Percentiles rank a stretch among this genome's conserved stretches.
Conservation (phyloP, 2,329 filamentous ascomycete genomes). For the Zymoseptoria tritici region DNA sequence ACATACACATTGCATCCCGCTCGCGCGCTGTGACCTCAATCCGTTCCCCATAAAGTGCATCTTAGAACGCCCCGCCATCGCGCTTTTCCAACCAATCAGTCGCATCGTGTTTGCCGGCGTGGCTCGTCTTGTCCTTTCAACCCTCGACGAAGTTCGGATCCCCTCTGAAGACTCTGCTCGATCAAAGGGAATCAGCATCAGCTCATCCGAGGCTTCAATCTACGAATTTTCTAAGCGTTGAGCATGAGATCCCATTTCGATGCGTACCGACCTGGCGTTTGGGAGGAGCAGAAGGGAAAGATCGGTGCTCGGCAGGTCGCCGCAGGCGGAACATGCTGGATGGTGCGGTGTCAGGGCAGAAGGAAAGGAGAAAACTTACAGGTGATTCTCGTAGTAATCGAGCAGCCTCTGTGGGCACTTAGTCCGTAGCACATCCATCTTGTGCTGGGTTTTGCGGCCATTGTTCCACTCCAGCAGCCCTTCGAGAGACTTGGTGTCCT, state of each 20-base stretch:
- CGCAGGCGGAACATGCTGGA: background rate
- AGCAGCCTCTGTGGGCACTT: slow-evolving; percentile 65
- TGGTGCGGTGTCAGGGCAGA: background rate
- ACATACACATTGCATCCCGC: background rate
- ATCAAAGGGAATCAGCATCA: slow-evolving; percentile 5
- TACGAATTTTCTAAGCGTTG: slow-evolving; percentile 20
- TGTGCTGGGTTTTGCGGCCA: slow-evolving; percentile 65
- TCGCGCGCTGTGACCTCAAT: background rate
- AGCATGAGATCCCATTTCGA: slow-evolving; percentile 6
- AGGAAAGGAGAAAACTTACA: slow-evolving; percentile 27
- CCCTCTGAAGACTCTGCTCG: slow-evolving; percentile 8
- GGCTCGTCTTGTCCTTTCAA: background rate
- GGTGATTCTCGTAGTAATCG: slow-evolving; percentile 32
- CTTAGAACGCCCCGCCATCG: background rate
- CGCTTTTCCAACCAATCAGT: background rate
- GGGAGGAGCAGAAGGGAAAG: background rate
- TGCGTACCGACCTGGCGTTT: slow-evolving; percentile 1
- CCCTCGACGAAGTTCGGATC: slow-evolving; percentile 4
- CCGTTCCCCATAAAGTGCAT: background rate
- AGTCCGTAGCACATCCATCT: slow-evolving; percentile 59
- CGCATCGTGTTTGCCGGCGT: background rate
- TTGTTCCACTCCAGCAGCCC: slow-evolving; percentile 70
- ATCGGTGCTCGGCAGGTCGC: background rate
- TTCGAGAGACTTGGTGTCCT: slow-evolving; percentile 46
- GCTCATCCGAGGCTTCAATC: slow-evolving; percentile 17